A percentile compares a stretch with the other conserved stretches of the same genome.
Evolutionary conservation across 108 stramenopile species (phyloP).

Genomic region (Aureococcus anophagefferens): DNA sequence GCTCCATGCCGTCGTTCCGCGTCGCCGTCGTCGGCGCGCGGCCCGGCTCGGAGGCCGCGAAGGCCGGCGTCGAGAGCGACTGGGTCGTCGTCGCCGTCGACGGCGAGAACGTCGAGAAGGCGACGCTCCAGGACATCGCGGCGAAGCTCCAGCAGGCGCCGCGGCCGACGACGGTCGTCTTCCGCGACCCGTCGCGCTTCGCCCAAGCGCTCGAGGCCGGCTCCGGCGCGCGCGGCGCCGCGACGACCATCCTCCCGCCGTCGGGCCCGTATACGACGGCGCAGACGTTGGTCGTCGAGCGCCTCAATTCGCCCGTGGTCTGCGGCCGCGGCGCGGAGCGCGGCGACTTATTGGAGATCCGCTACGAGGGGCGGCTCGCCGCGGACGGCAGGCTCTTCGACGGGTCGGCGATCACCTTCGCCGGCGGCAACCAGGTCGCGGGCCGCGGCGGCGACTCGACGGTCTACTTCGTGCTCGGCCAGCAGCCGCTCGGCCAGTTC

Average conservation of each 20-base stretch:
- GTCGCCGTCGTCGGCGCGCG: background rate
- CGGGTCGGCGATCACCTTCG: background rate
- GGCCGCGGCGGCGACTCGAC: conserved; percentile 71
- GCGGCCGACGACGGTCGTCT: background rate
- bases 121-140: background rate
- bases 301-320: background rate
- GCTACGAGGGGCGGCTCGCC: background rate
- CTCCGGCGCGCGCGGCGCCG: background rate
- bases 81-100: background rate
- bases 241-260: background rate
- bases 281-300: background rate
- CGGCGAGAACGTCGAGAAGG: background rate
- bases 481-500: conserved; percentile 76
- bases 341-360: background rate
- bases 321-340: background rate
- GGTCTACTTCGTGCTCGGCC: conserved; percentile 67
- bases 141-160: background rate
- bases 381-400: background rate
- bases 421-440: conserved; percentile 56
- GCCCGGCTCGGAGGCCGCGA: background rate
- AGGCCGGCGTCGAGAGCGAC: background rate
- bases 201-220: background rate
- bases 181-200: background rate
- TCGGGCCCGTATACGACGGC: background rate
- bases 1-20: background rate